Evolutionary conservation across 139 green algal genomes (phyloP).

Genomic region (Haematococcus lacustris): DNA sequence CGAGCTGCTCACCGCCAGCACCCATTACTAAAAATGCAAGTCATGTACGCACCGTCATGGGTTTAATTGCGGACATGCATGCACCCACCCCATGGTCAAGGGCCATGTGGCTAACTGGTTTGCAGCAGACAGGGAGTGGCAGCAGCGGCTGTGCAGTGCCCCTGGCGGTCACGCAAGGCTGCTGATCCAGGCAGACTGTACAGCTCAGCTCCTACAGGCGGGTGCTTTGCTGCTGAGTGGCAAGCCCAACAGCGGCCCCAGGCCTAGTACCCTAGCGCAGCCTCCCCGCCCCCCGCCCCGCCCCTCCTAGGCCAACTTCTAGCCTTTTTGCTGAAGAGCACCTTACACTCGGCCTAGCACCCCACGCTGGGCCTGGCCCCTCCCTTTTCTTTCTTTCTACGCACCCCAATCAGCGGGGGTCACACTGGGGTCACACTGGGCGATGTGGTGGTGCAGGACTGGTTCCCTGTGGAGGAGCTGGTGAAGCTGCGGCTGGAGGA

Average conservation of each 20-base stretch:
- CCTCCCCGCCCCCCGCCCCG: no score
- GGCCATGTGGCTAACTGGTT: not conserved
- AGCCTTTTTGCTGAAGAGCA: not conserved
- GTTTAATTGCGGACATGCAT: not conserved
- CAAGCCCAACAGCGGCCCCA: no score
- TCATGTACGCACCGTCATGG: not conserved
- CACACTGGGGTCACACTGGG: not conserved
- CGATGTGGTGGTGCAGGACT: conserved; percentile 14
- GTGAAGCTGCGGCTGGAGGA: conserved; percentile 40
- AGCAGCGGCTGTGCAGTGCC: not conserved
- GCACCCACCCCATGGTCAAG: not conserved
- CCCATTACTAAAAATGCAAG: no score
- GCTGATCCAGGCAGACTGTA: no score
- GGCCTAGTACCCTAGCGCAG: no score
- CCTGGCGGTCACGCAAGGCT: no score
- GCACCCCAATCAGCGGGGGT: not conserved
- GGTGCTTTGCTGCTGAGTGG: no score
- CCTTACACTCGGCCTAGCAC: not conserved
- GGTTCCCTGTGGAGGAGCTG: conserved; percentile 37
- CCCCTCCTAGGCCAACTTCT: not conserved
- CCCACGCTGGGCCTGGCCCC: no score
- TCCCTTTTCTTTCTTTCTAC: not conserved
- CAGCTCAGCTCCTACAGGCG: no score
- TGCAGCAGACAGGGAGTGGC: not conserved
- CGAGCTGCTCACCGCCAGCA: no score